Evolutionary conservation across 2,329 filamentous ascomycete genomes (phyloP), one percentile per base, ranked within the genome.

Genomic region (Xylariaceae sp.): DNA sequence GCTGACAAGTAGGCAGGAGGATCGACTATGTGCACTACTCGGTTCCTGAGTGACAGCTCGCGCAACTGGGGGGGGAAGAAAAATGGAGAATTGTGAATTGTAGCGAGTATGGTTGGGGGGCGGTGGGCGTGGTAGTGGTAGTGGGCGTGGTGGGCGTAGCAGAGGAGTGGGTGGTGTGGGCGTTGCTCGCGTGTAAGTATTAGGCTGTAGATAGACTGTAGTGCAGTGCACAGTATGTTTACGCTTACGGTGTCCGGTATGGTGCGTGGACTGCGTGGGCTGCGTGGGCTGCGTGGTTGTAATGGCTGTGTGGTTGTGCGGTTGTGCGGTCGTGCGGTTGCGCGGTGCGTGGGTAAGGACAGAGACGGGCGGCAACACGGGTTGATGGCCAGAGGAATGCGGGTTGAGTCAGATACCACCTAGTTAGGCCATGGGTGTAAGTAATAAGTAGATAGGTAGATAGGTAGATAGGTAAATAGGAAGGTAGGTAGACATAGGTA

Each of bases 1-100:
- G 51, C 47, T 57, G 56, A 47, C 37, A 47, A 55, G 51, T 55
- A 56, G 56, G 45, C 46, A 51, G 50, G 45, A 60, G 49, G 60
- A 62, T 62, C 60, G 58, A 47, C 60, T 45, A 30, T 26, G 26
- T 27, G 29, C 43, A 27, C 26, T 58, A 43, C 46, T 48, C 47
- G 60, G 58, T 66, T 62, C 64, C 55, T 60, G 63, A 61, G 60
- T 58, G 62, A 63, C 63, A 63, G 59, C 42, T 51, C 61, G 61
- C 64, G 64, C 54, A 46, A 59, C 63, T 60, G 51, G 62, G 57
- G 57, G 56, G 29, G 43, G 43, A 31, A 45, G 32, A 63, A 65
- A 65, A 60, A 62, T 65, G 63, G 65, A 63, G 64, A 62, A 45
- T 45, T 29, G 43, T 31, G 43, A 61, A 51, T 44, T 44, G 50